Evolutionary conservation across 2,329 filamentous ascomycete species (phyloP), one percentile per base, ranked within the genome.

Genomic region (Camillea tinctor): DNA sequence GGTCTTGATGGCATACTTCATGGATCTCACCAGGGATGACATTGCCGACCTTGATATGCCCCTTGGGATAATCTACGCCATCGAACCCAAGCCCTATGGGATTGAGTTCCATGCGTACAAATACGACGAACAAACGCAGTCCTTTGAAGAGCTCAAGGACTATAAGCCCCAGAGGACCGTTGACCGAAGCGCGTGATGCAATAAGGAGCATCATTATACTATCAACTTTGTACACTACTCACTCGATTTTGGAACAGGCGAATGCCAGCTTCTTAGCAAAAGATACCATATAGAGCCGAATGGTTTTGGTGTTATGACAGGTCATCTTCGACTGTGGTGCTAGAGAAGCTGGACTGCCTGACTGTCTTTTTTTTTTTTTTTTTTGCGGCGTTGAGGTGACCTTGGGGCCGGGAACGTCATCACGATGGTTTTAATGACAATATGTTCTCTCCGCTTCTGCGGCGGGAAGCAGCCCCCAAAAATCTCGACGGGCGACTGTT

Each of bases 51-150:
- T 99, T 63, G 94, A 98, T 72, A 91, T 97, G 52, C 95, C 95
- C 0, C 80, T 99, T 54, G 95, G 95, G 19, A 93, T 97, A 81
- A 82, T 97, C 7, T 99, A 96, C 75, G 91, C 93, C 68, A 89
- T 99, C 53, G 94, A 99, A 76, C 95, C 95, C 36, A 97, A 97
- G 81, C 95, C 95, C 0, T 99, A 99, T 68, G 95, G 95, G 15
- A 93, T 97, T 60, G 94, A 97, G 62, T 97, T 98, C 79, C 94
- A 96, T 74, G 94, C 93, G 0, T 99, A 96, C 80, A 86, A 88
- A 62, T 99, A 97, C 79, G 91, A 97, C 72, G 85, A 91, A 63
- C 80, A 83, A 2, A 84, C 79, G 20, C 87, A 89, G 64, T 92
- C 89, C 84, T 99, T 99, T 69, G 88, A 95, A 60, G 88, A 95